phyloP scores from a whole-genome alignment of 371 early-diverging fungal species.

The Lichtheimia ornata region DNA sequence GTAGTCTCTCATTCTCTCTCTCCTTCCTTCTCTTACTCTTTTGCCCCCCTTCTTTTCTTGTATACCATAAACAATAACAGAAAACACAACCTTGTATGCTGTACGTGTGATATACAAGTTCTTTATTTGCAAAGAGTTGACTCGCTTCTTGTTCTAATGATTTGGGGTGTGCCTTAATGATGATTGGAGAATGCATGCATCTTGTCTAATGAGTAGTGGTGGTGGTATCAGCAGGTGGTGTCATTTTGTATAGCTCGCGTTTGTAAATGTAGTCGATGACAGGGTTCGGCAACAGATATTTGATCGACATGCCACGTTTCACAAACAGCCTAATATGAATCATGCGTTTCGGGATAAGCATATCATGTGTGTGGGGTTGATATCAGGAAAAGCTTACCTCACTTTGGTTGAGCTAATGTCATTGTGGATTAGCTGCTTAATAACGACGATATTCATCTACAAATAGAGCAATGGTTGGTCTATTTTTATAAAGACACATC shows the following conservation, averaged over 20 bases:
- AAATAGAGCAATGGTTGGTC: neutral
- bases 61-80: neutral
- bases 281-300: constrained; percentile 90
- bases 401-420: constrained; percentile 96
- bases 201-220: too few species aligned
- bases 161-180: too few species aligned
- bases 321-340: constrained; percentile 76
- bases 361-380: too few species aligned
- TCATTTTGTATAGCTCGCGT: constrained; percentile 64
- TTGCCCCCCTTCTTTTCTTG: constrained; percentile 8
- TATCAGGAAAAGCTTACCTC: constrained; percentile 45
- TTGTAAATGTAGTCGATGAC: constrained; percentile 92
- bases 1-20: constrained; percentile 2
- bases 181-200: too few species aligned
- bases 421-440: constrained; percentile 95
- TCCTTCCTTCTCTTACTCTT: constrained; percentile 6
- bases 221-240: too few species aligned
- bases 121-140: too few species aligned
- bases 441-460: constrained; percentile 87
- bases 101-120: too few species aligned
- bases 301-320: constrained; percentile 92
- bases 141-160: too few species aligned
- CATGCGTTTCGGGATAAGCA: too few species aligned
- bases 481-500: neutral
- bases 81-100: too few species aligned